Base-by-base conservation (phyloP, 805 yeast species). In the Nakazawaea ambrosiae region DNA sequence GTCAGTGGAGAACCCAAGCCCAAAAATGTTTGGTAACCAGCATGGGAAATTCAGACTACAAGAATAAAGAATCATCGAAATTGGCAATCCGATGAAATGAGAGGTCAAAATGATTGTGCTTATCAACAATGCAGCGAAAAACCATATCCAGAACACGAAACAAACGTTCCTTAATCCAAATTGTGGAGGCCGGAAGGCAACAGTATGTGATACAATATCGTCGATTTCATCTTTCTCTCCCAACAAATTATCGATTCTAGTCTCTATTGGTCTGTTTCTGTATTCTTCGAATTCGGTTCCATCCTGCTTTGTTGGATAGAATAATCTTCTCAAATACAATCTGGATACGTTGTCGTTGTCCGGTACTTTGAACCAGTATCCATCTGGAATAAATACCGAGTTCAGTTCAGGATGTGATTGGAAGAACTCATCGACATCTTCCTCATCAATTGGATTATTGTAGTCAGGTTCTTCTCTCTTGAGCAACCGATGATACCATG, bases 161-260 rank as follows among this genome's bases (percentile, higher is more conserved):
- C 50, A 60, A 17, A 70, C 61, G 25, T 87, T 67, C 41, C 96
- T 68, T 2, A 50, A 23, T 36, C 76, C 68, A 56, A 90, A 85
- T 34, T 69, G 47, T 2, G 95, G 95, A 4, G 99, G 97, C 31
- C 86, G 68, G 59, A 89, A 94, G 3, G 89, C 96, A 20, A 89
- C 73, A 2, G 74, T 67, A 56, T 89, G 87, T 2, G 63, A 56
- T 6, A 54, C 59, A 18, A 54, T 50, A 6, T 56, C 49, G 35
- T 55, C 44, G 19, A 55, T 44, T 19, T 39, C 42, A 34, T 60
- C 64, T 27, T 56, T 58, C 37, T 60, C 64, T 18, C 54, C 61
- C 33, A 58, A 57, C 3, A 63, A 61, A 12, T 40, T 54, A 20
- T 53, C 53, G 27, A 39, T 34, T 10, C 25, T 11, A 8, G 18